Evolutionary conservation across 495 filamentous ascomycete genomes (phyloP), one percentile per base, ranked within the genome.

Genomic region (Annulohypoxylon moriforme): DNA sequence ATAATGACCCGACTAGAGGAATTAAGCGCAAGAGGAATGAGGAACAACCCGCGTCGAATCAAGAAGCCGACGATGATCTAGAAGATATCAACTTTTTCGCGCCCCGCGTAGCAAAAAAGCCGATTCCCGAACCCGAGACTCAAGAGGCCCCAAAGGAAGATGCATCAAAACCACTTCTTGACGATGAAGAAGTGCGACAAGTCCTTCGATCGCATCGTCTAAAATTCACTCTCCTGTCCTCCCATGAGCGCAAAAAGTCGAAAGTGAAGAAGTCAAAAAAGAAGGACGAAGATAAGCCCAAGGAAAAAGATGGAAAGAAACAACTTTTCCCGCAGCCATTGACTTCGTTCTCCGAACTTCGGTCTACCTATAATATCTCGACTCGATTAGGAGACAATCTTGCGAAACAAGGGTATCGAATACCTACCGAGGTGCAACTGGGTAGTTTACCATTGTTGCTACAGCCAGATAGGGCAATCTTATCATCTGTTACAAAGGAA

Each of bases 361-460:
- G 86, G 24, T 79, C 85, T 36, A 80, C 80, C 22, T 97, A 95
- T 78, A 87, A 85, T 27, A 87, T 97, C 18, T 90, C 91, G 1
- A 81, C 83, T 20, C 84, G 89, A 29, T 79, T 99, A 44, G 89
- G 88, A 9, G 88, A 89, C 60, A 99, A 98, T 72, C 81, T 99
- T n/a, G 81, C 84, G 13, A 85, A 86, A 13, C 93, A 98, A 81
- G 94, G 93, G 10, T 98, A 97, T 76, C 86, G 84, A 3, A 83
- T 91, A 63, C 94, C 96, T 27, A 99, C 95, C 2, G 94, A 98
- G 81, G 94, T 99, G 20, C 96, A 99, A 74, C 87, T 98, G 75
- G 94, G 88, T 14, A 89, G 89, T 66, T 79, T 98, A 64, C 96
- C 96, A 33, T 77, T 98, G 36, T 79, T 98, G 46, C 80, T 98